Percentiles rank a stretch among this genome's conserved stretches.
These are phyloP conservation scores for Malus sieversii DNA, from an alignment of 306 rosid genomes.

Conservation along the genomic window DNA sequence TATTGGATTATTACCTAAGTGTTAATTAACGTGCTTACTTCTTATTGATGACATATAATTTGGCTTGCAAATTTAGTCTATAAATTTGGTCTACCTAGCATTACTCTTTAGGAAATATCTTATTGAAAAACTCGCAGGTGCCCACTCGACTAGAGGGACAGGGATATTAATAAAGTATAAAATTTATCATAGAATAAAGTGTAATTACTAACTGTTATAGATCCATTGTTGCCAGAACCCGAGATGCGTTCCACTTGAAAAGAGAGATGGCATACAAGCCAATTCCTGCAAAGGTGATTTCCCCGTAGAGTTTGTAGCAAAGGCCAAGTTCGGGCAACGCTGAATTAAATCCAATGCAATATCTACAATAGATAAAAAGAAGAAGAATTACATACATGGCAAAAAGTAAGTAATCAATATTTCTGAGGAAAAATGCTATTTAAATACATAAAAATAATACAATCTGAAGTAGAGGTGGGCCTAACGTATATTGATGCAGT, in stretches of 20 bases:
- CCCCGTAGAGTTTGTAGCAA: background rate
- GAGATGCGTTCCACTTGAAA: background rate
- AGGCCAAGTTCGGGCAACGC: background rate
- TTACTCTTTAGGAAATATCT: background rate
- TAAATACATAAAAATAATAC: background rate
- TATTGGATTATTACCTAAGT: no score
- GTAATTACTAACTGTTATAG: background rate
- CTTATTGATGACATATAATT: no score
- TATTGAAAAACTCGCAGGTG: background rate
- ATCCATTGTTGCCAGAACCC: background rate
- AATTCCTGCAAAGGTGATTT: background rate
- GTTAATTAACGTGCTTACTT: no score
- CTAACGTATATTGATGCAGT: background rate
- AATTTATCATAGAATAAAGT: background rate
- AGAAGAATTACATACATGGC: background rate
- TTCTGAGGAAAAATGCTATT: background rate
- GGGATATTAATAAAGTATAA: background rate
- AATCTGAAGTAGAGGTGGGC: background rate
- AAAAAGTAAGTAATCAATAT: background rate
- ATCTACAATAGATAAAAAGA: background rate
- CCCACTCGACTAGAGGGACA: no score
- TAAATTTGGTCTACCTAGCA: no score
- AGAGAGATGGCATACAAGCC: background rate
- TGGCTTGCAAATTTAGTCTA: no score
- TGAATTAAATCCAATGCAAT: background rate